These are phyloP conservation scores for Septoria petroselini DNA, from an alignment of 2,329 filamentous ascomycete genomes.

Conservation along the genomic window DNA sequence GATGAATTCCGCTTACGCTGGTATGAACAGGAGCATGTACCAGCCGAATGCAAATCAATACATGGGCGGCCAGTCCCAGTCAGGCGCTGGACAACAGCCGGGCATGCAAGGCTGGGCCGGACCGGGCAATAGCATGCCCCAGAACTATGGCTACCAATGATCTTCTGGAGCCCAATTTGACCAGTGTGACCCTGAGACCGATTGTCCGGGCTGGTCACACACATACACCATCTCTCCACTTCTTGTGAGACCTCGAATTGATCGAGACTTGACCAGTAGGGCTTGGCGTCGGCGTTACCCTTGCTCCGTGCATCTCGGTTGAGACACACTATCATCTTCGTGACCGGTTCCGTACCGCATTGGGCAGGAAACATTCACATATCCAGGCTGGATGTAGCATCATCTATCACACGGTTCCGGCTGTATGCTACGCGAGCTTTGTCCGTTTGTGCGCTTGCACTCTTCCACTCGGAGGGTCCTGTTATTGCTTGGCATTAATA, in stretches of 20 bases:
- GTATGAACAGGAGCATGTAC: conserved; percentile 51
- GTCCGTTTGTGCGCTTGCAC: background rate
- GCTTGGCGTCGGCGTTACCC: conserved; percentile 12
- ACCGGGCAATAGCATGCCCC: conserved; percentile 41
- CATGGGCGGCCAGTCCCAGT: conserved; percentile 35
- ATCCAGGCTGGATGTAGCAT: background rate
- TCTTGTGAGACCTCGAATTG: conserved; percentile 23
- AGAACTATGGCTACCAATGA: conserved; percentile 33
- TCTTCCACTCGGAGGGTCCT: background rate
- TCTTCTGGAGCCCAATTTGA: background rate
- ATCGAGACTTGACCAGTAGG: conserved; percentile 17
- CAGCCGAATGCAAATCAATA: conserved; percentile 49
- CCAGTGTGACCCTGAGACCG: conserved; percentile 8
- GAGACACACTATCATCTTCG: conserved; percentile 3
- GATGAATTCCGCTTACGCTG: conserved; percentile 43
- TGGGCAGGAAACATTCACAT: background rate
- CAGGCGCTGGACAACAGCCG: conserved; percentile 47
- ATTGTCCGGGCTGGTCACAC: conserved; percentile 7
- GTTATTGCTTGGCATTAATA: conserved; percentile 22
- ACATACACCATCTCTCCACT: conserved; percentile 13
- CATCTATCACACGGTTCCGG: background rate
- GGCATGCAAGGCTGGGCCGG: conserved; percentile 53
- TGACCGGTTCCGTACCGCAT: conserved; percentile 1
- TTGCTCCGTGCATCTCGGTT: background rate
- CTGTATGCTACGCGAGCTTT: background rate